Base-by-base conservation (phyloP, 805 yeast genomes). In the Cyberlindnera xylosilytica region DNA sequence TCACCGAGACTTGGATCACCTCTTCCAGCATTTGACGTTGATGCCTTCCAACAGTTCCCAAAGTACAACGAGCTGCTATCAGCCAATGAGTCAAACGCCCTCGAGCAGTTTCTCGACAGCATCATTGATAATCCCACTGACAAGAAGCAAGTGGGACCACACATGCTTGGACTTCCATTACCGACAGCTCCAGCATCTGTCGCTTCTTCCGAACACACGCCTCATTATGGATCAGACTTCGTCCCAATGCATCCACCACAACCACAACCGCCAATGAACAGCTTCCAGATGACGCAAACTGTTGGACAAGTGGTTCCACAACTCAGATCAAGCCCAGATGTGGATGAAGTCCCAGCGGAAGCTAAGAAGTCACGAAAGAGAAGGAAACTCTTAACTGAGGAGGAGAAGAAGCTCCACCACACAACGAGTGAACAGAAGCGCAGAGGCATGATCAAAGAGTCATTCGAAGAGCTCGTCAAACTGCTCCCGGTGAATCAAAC, bases 41-140 rank as follows among this genome's bases (percentile, higher is more conserved):
- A 53, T 12, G 36, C 46, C 5, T 34, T 49, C 3, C 44, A 45
- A 11, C 46, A 49, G 24, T 47, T 50, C 34, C 46, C 53, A 1
- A 45, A 51, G 27, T 39, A 46, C 32, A 50, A 53, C 16, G 57
- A 53, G 20, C 43, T 58, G 8, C 40, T 58, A 9, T 54, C 61
- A 2, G 56, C 42, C 4, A 53, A 57, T 45, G 62, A 58, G 34
- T 40, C 56, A 3, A 53, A 46, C 20, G 62, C 61, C 0, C 31
- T 58, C 18, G 62, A 58, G 32, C 53, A 54, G 20, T 57, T 58
- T 31, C 46, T 58, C 18, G 62, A 58, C 35, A 53, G 60, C 37
- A 57, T 58, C 20, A 56, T 58, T 17, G 58, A 57, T 33, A 53
- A 45, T n/a, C 50, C 56, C 18, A 42, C 45, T 20, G 34, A 33